Conservation (phyloP, 148 eudicot genomes). For the Fagopyrum esculentum region DNA sequence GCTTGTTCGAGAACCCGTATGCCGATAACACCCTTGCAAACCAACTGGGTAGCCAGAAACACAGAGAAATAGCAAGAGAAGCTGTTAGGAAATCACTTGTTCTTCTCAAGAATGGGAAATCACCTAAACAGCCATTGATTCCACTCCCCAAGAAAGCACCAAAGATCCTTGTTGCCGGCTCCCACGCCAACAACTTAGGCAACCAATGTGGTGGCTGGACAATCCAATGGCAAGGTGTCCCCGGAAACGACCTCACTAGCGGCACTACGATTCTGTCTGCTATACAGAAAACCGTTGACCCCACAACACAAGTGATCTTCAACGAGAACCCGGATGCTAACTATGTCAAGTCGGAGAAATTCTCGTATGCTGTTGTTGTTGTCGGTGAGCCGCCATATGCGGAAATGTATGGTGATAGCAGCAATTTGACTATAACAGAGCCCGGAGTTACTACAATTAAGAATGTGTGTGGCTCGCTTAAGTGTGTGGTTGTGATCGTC, state of each 20-base stretch:
- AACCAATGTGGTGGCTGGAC: constrained; percentile 75
- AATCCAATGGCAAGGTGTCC: constrained; percentile 57
- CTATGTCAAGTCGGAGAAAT: constrained; percentile 29
- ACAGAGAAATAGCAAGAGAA: constrained; percentile 62
- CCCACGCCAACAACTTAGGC: constrained; percentile 60
- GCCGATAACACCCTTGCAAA: constrained; percentile 45
- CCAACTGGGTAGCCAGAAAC: constrained; percentile 50
- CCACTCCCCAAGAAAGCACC: constrained; percentile 60
- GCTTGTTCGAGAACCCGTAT: constrained; percentile 50
- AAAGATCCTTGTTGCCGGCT: constrained; percentile 64
- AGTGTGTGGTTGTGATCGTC: constrained; percentile 40
- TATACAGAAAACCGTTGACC: constrained; percentile 35
- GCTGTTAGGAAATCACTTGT: constrained; percentile 69
- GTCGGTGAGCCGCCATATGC: constrained; percentile 50
- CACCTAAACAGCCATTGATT: constrained; percentile 32
- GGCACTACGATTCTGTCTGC: constrained; percentile 47
- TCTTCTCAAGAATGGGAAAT: constrained; percentile 55
- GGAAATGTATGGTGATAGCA: constrained; percentile 41
- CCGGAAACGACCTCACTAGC: constrained; percentile 40
- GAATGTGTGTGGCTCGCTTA: constrained; percentile 32
- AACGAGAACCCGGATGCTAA: constrained; percentile 36
- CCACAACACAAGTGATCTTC: constrained; percentile 32
- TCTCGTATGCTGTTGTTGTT: constrained; percentile 40
- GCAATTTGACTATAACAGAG: constrained; percentile 33
- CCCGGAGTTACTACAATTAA: constrained; percentile 31